Percentiles rank a stretch among this genome's conserved stretches.
These are phyloP conservation scores for Vitis hybrid DNA, from an alignment of 177 flowering plant genomes.

Conservation along the genomic window DNA sequence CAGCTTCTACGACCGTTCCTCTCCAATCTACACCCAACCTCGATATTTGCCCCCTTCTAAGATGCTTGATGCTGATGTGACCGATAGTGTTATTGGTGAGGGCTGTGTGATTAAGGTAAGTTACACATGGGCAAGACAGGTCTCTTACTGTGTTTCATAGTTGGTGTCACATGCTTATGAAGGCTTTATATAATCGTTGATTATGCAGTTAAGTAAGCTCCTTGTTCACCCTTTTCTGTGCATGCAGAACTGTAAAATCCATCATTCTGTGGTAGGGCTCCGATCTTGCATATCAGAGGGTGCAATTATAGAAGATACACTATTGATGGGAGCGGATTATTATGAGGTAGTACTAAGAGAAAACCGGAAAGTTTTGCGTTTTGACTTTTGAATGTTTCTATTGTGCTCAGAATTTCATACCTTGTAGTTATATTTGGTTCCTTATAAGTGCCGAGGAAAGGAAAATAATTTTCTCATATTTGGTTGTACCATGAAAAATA, in stretches of 20 bases:
- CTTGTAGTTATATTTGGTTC: no score
- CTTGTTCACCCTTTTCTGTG: not conserved
- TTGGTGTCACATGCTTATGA: not conserved
- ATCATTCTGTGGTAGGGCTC: conserved; percentile 93
- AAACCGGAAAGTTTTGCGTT: not conserved
- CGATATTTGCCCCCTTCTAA: conserved; percentile 95
- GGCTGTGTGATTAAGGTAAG: conserved; percentile 94
- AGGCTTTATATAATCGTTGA: not conserved
- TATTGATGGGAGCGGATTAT: conserved; percentile 97
- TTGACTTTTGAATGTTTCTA: not conserved
- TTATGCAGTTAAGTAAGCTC: not conserved
- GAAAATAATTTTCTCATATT: no score
- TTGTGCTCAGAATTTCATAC: no score
- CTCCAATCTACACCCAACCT: conserved; percentile 97
- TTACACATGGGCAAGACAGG: not conserved
- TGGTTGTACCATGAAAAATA: no score
- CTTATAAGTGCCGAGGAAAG: no score
- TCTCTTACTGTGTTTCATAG: not conserved
- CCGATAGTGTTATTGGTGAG: conserved; percentile 94
- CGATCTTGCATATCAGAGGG: conserved; percentile 95
- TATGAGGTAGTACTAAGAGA: conserved; percentile 62
- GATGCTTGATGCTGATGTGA: conserved; percentile 97
- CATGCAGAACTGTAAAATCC: conserved; percentile 89
- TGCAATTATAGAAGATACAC: conserved; percentile 83
- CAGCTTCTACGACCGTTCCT: conserved; percentile 95